phyloP scores from a whole-genome alignment of 305 asterid genomes.

The Stenogyne calaminthoides region DNA sequence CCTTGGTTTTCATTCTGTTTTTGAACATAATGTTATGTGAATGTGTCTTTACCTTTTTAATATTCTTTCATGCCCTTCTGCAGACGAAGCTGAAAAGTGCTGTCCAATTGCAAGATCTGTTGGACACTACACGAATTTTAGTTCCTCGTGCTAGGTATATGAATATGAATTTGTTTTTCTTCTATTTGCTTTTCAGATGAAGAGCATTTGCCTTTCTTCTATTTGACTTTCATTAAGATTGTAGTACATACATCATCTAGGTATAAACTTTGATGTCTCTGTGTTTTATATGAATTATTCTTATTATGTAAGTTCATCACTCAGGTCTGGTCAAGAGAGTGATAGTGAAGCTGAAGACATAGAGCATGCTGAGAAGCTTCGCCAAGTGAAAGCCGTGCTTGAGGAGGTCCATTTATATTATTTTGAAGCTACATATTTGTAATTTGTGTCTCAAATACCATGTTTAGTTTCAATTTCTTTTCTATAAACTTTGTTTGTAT shows the following conservation, averaged over 20 bases:
- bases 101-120: constrained; percentile 94
- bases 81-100: constrained; percentile 98
- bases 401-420: constrained; percentile 75
- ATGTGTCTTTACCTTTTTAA: constrained; percentile 17
- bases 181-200: background rate
- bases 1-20: constrained; percentile 12
- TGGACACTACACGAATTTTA: constrained; percentile 91
- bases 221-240: no score
- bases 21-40: background rate
- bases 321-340: constrained; percentile 89
- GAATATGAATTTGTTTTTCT: background rate
- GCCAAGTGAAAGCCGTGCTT: constrained; percentile 99
- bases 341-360: constrained; percentile 97
- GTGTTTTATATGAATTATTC: background rate
- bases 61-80: constrained; percentile 32
- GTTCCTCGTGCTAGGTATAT: constrained; percentile 84
- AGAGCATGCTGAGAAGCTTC: constrained; percentile 99
- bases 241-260: no score
- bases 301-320: constrained; percentile 26
- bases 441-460: background rate
- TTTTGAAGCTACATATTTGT: background rate
- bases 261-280: background rate
- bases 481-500: constrained; percentile 1
- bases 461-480: constrained; percentile 3
- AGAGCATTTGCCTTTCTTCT: no score